Conservation (phyloP, 2,329 filamentous ascomycete species). For the Pyricularia grisea region DNA sequence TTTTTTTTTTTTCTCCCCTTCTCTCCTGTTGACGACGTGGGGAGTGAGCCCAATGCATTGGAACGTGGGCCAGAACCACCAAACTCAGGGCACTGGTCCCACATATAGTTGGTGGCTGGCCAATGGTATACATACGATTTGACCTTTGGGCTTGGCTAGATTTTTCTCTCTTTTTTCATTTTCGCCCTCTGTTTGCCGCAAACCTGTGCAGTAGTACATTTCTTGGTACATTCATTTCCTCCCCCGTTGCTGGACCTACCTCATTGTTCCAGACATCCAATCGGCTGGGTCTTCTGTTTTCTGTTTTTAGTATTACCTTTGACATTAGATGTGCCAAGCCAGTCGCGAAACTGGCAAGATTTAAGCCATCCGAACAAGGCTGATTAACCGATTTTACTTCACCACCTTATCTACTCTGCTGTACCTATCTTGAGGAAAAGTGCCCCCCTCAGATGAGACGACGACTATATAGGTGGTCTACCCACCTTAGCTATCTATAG, state of each 20-base stretch:
- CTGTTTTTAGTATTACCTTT: background rate
- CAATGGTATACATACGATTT: background rate
- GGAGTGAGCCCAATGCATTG: background rate
- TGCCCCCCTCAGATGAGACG: background rate
- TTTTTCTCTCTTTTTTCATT: background rate
- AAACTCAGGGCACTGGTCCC: background rate
- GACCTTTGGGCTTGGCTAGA: background rate
- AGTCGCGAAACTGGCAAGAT: background rate
- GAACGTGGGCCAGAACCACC: background rate
- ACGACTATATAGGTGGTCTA: no score
- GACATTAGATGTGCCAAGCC: background rate
- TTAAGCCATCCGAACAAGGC: background rate
- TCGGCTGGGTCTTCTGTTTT: background rate
- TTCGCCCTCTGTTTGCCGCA: background rate
- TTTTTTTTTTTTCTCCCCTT: no score
- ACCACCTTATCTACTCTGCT: background rate
- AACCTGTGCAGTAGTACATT: background rate
- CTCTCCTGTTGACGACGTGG: background rate
- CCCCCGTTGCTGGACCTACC: background rate
- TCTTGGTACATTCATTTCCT: background rate
- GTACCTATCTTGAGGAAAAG: background rate
- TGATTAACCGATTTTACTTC: background rate
- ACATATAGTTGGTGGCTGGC: background rate
- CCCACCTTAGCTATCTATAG: no score
- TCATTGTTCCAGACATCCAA: background rate